Conservation (phyloP, 495 filamentous ascomycete genomes). For the Xylaria flabelliformis region DNA sequence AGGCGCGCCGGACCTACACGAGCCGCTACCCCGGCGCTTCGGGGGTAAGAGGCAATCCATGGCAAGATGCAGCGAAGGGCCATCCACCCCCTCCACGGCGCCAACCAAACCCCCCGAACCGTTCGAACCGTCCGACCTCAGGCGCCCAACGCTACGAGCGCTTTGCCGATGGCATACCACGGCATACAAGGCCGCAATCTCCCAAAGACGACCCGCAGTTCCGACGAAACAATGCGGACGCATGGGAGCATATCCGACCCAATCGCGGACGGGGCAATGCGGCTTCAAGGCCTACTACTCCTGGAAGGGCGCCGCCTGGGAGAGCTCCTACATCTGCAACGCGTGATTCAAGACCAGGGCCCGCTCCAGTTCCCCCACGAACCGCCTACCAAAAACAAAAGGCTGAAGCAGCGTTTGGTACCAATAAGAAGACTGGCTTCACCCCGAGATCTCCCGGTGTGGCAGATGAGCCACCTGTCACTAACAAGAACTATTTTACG, state of each 20-base stretch:
- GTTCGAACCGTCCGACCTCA: conserved; percentile 52
- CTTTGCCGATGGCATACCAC: conserved; percentile 49
- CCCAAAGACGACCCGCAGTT: conserved; percentile 37
- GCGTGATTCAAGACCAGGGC: conserved; percentile 26
- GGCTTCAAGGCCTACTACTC: conserved; percentile 11
- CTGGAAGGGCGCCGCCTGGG: conserved; percentile 28
- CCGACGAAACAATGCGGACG: conserved; percentile 35
- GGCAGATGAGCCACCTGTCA: conserved; percentile 53
- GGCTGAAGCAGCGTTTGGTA: conserved; percentile 54
- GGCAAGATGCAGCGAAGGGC: conserved; percentile 51
- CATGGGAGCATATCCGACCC: conserved; percentile 40
- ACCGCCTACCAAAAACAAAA: conserved; percentile 52
- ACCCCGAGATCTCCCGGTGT: conserved; percentile 46
- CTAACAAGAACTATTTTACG: conserved; percentile 52
- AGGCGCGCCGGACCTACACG: conserved; percentile 56
- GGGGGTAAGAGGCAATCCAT: conserved; percentile 60
- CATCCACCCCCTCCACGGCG: conserved; percentile 56
- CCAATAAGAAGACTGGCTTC: conserved; percentile 44
- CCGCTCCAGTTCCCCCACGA: conserved; percentile 36
- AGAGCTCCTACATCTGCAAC: conserved; percentile 38
- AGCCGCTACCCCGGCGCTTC: conserved; percentile 49
- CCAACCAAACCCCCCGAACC: conserved; percentile 43
- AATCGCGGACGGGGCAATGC: conserved; percentile 31
- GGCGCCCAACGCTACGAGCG: conserved; percentile 63
- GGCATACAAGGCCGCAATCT: conserved; percentile 44